Evolutionary conservation across 2,329 filamentous ascomycete genomes (phyloP), one percentile per base, ranked within the genome.

Genomic region (Aspergillus spinulosporus): DNA sequence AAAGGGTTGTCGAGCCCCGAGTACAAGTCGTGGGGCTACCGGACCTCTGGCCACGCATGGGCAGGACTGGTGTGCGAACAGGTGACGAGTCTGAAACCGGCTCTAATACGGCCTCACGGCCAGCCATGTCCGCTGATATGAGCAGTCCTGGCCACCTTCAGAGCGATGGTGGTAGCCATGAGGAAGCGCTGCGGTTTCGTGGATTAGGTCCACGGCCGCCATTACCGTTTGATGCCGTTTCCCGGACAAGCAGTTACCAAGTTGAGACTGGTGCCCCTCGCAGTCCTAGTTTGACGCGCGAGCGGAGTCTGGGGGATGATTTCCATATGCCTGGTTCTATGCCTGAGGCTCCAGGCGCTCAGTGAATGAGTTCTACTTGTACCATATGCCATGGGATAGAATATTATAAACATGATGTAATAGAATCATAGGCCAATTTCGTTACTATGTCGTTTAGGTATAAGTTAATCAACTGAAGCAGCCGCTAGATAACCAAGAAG

Each of bases 1-100:
- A 87, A 59, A 80, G 85, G 45, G 84, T 84, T 36, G 84, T 88
- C 3, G 84, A 87, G 66, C 84, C 84, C 3, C 79, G 84, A 12
- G 85, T 87, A 60, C 84, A 87, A 64, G 84, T 87, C 32, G 84
- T 87, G 21, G 82, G 84, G 1, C 71, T 87, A 3, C 84, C 84
- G 1, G 82, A 81, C 52, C 72, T 87, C 2, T 87, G 84, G 84
- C 84, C 84, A 1, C 76, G 84, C 36, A 86, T 79, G 76, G 76
- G 76, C 43, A 67, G 77, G 46, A 78, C 76, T 14, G 76, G 76
- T 8, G 75, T 79, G 4, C 65, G 76, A 26, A 66, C 74, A 0
- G 72, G 72, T 6, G 73, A 76, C 4, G 77, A 79, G 45, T 76
- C 72, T 0, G 72, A 74, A 26, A 68, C 69, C n/a, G 64, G 65